These are phyloP conservation scores for Aspergillus mulundensis DNA, from an alignment of 495 filamentous ascomycete species.

Conservation along the genomic window DNA sequence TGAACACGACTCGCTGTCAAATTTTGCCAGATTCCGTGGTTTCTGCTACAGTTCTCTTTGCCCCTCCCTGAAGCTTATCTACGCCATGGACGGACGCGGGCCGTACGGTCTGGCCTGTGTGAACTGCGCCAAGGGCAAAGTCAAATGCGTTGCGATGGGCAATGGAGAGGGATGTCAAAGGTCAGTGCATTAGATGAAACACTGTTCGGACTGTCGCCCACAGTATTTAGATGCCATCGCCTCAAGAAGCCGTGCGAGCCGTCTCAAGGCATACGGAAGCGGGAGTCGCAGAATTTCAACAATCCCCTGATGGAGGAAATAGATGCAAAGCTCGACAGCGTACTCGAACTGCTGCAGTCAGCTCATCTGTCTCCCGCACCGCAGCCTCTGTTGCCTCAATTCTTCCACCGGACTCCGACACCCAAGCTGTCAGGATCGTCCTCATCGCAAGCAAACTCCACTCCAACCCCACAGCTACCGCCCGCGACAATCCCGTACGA, in stretches of 20 bases:
- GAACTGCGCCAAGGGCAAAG: slow-evolving; percentile 50
- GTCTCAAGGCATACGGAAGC: slow-evolving; percentile 20
- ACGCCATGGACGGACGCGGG: slow-evolving; percentile 2
- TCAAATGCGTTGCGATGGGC: slow-evolving; percentile 40
- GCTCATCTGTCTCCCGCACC: neutral
- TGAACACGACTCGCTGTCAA: too few relatives aligned
- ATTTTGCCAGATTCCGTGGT: neutral
- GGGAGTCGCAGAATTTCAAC: slow-evolving; percentile 14
- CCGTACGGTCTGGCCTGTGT: slow-evolving; percentile 34
- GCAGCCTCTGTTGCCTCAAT: too few relatives aligned
- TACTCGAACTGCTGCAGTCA: slow-evolving; percentile 27
- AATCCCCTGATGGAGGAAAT: slow-evolving; percentile 26
- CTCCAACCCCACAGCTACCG: neutral
- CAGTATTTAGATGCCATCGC: slow-evolving; percentile 33
- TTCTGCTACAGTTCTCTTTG: neutral
- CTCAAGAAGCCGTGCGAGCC: slow-evolving; percentile 31
- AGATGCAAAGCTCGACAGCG: slow-evolving; percentile 31
- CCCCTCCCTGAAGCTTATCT: neutral
- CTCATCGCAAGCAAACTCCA: neutral
- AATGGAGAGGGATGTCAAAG: slow-evolving; percentile 37
- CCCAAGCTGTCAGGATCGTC: too few relatives aligned
- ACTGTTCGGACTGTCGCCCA: too few relatives aligned
- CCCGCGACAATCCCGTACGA: too few relatives aligned
- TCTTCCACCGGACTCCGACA: too few relatives aligned
- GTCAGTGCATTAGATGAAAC: neutral